Evolutionary conservation across 2,329 filamentous ascomycete genomes (phyloP).

Genomic region (Talaromyces sp.): DNA sequence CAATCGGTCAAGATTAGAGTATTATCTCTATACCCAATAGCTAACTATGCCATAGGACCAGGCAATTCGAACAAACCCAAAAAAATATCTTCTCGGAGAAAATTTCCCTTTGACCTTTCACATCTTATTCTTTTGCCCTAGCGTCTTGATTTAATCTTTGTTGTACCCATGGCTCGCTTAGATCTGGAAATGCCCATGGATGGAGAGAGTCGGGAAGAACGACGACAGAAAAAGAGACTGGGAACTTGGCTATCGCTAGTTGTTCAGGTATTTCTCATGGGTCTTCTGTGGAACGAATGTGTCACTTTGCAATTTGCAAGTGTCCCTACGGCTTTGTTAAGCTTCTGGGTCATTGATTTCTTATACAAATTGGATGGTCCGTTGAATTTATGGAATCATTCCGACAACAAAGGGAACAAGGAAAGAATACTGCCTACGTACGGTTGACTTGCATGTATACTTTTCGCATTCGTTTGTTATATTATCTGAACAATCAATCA

Average conservation of each 20-base stretch:
- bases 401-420: not conserved
- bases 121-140: not conserved
- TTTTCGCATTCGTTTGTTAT: not conserved
- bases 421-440: not conserved
- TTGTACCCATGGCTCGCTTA: conserved; percentile 6
- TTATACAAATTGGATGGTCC: not conserved
- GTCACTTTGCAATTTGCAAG: not conserved
- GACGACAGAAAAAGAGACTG: not conserved
- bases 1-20: conserved; percentile 1
- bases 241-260: not conserved
- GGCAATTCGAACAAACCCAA: not conserved
- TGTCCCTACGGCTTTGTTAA: not conserved
- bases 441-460: not conserved
- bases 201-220: not conserved
- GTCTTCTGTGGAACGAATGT: not conserved
- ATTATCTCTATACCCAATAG: not conserved
- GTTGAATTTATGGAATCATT: not conserved
- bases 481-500: not conserved
- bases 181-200: not conserved
- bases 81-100: not conserved
- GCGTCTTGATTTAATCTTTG: not conserved
- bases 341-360: not conserved
- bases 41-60: not conserved
- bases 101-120: conserved; percentile 4
- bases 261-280: not conserved